Evolutionary conservation across 75 land plant species (phyloP).

Genomic region (Azolla pinnata): DNA sequence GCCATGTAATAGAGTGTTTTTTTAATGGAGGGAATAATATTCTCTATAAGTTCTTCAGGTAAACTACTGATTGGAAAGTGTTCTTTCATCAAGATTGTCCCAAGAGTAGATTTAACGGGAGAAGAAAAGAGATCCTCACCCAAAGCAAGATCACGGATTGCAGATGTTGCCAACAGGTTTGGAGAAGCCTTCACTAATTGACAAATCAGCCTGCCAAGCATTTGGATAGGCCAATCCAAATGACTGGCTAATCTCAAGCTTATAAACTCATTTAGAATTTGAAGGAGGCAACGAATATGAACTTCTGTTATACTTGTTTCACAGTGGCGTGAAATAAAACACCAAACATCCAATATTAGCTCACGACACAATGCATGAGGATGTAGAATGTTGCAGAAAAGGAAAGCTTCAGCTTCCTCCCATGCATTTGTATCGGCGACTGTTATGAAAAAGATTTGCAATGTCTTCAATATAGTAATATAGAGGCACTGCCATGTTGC

Average conservation of each 20-base stretch:
- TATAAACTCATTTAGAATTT: constrained; percentile 34
- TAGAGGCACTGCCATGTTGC: constrained; percentile 42
- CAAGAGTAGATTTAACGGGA: constrained; percentile 19
- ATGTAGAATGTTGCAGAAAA: constrained; percentile 66
- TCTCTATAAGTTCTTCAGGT: constrained; percentile 28
- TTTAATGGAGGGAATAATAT: constrained; percentile 21
- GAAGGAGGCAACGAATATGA: constrained; percentile 40
- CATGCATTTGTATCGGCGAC: constrained; percentile 44
- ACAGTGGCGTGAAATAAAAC: constrained; percentile 65
- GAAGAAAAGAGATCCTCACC: constrained; percentile 21
- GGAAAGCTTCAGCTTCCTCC: constrained; percentile 47
- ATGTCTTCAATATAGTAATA: constrained; percentile 34
- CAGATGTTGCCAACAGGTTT: constrained; percentile 24
- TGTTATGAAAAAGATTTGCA: constrained; percentile 56
- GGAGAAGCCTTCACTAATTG: constrained; percentile 30
- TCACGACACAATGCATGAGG: constrained; percentile 65
- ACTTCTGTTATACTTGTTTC: constrained; percentile 31
- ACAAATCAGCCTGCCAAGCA: constrained; percentile 58
- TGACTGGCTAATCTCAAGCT: constrained; percentile 18
- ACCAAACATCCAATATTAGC: constrained; percentile 70
- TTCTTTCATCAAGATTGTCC: constrained; percentile 53
- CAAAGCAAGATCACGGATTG: constrained; percentile 30
- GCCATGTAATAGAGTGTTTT: constrained; percentile 22
- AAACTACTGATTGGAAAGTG: constrained; percentile 59
- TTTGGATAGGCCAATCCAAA: constrained; percentile 34